phyloP scores from a whole-genome alignment of 192 early-diverging fungal genomes.

The Mortierella claussenii region DNA sequence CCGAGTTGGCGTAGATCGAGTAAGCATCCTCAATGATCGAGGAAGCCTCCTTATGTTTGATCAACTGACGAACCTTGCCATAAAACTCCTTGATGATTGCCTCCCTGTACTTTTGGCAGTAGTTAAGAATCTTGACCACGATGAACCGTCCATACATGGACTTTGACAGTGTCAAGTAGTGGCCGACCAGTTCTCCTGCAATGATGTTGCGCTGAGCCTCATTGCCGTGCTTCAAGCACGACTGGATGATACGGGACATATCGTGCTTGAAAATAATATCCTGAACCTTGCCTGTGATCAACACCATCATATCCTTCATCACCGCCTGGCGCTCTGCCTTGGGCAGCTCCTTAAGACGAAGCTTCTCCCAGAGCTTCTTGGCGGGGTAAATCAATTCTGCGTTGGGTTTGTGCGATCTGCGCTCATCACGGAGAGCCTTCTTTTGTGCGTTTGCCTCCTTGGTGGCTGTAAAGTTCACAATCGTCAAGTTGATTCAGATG shows the following conservation, averaged over 20 bases:
- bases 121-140: constrained; percentile 85
- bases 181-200: constrained; percentile 83
- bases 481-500: neutral
- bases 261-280: constrained; percentile 97
- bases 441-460: constrained; percentile 66
- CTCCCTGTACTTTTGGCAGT: constrained; percentile 77
- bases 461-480: constrained; percentile 50
- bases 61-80: constrained; percentile 82
- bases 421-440: constrained; percentile 64
- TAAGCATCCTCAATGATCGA: constrained; percentile 88
- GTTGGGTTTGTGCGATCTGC: constrained; percentile 71
- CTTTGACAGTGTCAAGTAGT: constrained; percentile 77
- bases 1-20: constrained; percentile 78
- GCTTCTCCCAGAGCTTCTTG: constrained; percentile 88
- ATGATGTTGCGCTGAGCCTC: constrained; percentile 79
- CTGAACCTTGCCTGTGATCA: constrained; percentile 82
- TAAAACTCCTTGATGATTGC: constrained; percentile 83
- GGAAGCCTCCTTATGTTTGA: constrained; percentile 92
- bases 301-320: constrained; percentile 85
- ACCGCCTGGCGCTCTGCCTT: constrained; percentile 66
- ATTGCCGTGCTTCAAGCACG: constrained; percentile 90
- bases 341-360: constrained; percentile 79
- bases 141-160: constrained; percentile 92
- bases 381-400: constrained; percentile 76
- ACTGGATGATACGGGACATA: constrained; percentile 91